phyloP scores from a whole-genome alignment of 352 stramenopile species.

The Phytophthora niederhauseri region DNA sequence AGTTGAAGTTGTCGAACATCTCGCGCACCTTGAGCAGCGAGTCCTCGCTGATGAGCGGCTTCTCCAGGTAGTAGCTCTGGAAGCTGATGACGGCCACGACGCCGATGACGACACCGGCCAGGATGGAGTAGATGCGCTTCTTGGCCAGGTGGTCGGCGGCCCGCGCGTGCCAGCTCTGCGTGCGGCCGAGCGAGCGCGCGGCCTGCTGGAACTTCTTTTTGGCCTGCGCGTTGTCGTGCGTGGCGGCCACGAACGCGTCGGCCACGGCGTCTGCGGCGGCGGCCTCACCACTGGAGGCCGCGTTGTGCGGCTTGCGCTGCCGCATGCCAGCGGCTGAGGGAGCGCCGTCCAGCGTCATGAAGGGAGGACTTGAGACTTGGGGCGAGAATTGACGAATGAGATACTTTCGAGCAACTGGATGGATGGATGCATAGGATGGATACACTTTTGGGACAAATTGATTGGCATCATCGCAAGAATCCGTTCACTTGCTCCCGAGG shows the following conservation, averaged over 20 bases:
- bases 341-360: conserved; percentile 19
- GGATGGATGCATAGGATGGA: neutral
- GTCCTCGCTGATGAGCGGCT: conserved; percentile 53
- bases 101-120: conserved; percentile 61
- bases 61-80: conserved; percentile 57
- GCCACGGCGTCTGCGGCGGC: conserved; percentile 10
- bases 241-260: conserved; percentile 4
- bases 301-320: conserved; percentile 33
- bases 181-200: conserved; percentile 38
- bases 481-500: too few relatives aligned
- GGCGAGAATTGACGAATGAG: conserved; percentile 24
- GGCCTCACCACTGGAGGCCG: neutral
- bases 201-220: conserved; percentile 31
- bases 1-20: conserved; percentile 70
- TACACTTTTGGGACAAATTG: neutral
- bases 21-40: conserved; percentile 58
- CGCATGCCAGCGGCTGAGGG: conserved; percentile 20
- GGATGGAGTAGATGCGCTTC: conserved; percentile 76
- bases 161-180: conserved; percentile 60
- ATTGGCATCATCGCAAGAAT: neutral
- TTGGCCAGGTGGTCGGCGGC: conserved; percentile 62
- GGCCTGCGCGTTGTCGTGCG: conserved; percentile 19
- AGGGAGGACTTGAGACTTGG: conserved; percentile 1
- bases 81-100: conserved; percentile 55
- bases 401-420: neutral